Evolutionary conservation across 352 stramenopile species (phyloP).

Genomic region (Pythium pectinolyticum): DNA sequence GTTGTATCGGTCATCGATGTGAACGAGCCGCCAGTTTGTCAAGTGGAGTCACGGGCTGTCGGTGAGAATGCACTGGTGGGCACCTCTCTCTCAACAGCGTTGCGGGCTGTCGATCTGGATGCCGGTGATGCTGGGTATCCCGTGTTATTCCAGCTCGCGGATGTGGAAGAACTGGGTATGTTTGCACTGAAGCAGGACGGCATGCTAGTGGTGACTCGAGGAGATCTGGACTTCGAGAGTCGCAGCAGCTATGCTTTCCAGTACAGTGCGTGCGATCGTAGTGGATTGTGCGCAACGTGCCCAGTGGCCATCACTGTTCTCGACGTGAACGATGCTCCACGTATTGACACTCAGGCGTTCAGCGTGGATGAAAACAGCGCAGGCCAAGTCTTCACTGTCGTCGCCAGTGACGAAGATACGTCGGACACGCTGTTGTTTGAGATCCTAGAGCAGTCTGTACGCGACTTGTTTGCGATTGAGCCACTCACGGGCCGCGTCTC

Average conservation of each 20-base stretch:
- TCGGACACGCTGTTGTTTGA: slow-evolving; percentile 43
- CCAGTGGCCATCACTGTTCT: slow-evolving; percentile 5
- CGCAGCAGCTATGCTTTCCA: slow-evolving; percentile 8
- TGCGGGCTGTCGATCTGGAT: slow-evolving; percentile 24
- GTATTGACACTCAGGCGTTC: slow-evolving; percentile 17
- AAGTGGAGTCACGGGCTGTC: slow-evolving; percentile 2
- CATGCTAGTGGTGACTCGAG: background rate
- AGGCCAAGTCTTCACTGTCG: slow-evolving; percentile 35
- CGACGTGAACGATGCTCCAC: slow-evolving; percentile 30
- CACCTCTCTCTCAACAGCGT: background rate
- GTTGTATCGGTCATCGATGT: slow-evolving; percentile 24
- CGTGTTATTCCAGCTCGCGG: slow-evolving; percentile 13
- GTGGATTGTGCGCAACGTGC: slow-evolving; percentile 23
- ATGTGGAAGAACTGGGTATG: slow-evolving; percentile 3
- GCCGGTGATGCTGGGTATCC: slow-evolving; percentile 11
- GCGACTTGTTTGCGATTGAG: slow-evolving; percentile 36
- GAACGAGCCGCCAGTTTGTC: slow-evolving; percentile 32
- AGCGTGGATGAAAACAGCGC: slow-evolving; percentile 38
- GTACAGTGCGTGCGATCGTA: slow-evolving; percentile 23
- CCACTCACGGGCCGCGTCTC: slow-evolving; percentile 20
- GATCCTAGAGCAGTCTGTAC: slow-evolving; percentile 42
- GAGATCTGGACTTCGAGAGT: slow-evolving; percentile 26
- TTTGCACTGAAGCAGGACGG: slow-evolving; percentile 15
- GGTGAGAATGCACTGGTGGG: slow-evolving; percentile 27
- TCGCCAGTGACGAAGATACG: slow-evolving; percentile 40